Evolutionary conservation across 805 yeast genomes (phyloP), one percentile per base, ranked within the genome.

Genomic region (Wickerhamiella parazyma): DNA sequence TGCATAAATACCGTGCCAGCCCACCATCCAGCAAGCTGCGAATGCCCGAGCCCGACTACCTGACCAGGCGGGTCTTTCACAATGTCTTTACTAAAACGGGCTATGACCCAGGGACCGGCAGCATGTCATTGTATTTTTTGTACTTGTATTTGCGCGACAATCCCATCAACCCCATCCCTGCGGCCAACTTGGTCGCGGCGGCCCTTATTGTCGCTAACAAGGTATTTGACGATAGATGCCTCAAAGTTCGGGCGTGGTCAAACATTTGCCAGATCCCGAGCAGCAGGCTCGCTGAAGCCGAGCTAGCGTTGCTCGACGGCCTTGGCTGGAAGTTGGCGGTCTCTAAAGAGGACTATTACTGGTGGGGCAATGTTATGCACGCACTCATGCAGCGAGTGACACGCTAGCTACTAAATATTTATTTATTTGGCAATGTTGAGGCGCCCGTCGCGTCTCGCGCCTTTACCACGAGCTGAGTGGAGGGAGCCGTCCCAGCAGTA

Each of bases 401-500:
- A 7, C 31, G 6, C 14, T 21, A 28, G 14, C 31, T n/a, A 3
- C 16, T 28, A 28, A 28, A 7, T n/a, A 28, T 28, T 25, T 28
- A 28, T n/a, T n/a, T 33, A 11, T 8, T 36, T 14, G 10, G 48
- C 55, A 3, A 41, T 6, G 39, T 54, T 54, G 28, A 46, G 33
- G 43, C 44, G 33, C 39, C 54, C 55, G 87, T 54, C 58, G 10
- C 57, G 49, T 12, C 58, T 50, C 24, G 25, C n/a, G 20, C 41
- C 47, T 14, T 44, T 25, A 14, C 36, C 45, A 4, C 16, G 20
- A 4, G n/a, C 19, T 7, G 28, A 3, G 16, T 31, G 33, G 22
- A 18, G 33, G 5, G 18, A 38, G 33, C 86, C 87, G 49, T 74
- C 70, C 89, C 89, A 86, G 62, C 96, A 86, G 61, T 85, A 87